These are phyloP conservation scores for Gastrolobium villosum DNA, from an alignment of 306 rosid species.

Conservation along the genomic window DNA sequence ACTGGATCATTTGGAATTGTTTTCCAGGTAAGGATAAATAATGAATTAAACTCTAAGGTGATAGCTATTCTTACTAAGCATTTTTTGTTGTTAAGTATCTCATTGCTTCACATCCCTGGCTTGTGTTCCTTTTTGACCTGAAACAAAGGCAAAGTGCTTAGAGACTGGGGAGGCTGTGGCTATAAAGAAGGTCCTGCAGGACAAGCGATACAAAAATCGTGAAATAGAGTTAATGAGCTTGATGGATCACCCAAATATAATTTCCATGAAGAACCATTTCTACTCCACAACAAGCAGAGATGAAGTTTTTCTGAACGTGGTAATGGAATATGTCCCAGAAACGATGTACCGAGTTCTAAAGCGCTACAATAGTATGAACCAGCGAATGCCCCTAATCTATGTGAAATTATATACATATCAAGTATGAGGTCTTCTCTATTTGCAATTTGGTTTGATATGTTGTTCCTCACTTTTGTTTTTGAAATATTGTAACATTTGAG, in stretches of 20 bases:
- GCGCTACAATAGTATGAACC: slow-evolving; percentile 83
- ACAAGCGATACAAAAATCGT: slow-evolving; percentile 88
- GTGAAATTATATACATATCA: slow-evolving; percentile 94
- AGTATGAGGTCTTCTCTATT: slow-evolving; percentile 60
- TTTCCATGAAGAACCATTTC: slow-evolving; percentile 87
- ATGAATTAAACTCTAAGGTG: slow-evolving; percentile 35
- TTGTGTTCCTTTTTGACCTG: slow-evolving; percentile 29
- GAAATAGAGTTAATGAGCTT: slow-evolving; percentile 94
- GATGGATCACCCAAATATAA: slow-evolving; percentile 95
- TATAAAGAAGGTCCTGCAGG: slow-evolving; percentile 95
- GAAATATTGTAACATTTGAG: slow-evolving; percentile 35
- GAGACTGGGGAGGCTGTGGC: slow-evolving; percentile 92
- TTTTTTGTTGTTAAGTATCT: slow-evolving; percentile 47
- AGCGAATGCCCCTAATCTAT: slow-evolving; percentile 92
- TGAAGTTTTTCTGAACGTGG: slow-evolving; percentile 90
- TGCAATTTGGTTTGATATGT: slow-evolving; percentile 5
- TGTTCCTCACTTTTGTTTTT: slow-evolving; percentile 25
- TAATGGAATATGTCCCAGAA: slow-evolving; percentile 96
- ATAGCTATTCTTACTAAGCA: slow-evolving; percentile 4
- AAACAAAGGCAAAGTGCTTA: slow-evolving; percentile 87
- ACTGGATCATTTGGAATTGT: slow-evolving; percentile 97
- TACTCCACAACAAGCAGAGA: slow-evolving; percentile 88
- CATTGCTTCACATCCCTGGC: slow-evolving; percentile 26
- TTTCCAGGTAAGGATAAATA: slow-evolving; percentile 76
- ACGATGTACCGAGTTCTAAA: slow-evolving; percentile 82